A percentile compares a stretch with the other conserved stretches of the same genome.
Evolutionary conservation across 1,139 yeast genomes (phyloP).

Genomic region (Pneumocystis murina): DNA sequence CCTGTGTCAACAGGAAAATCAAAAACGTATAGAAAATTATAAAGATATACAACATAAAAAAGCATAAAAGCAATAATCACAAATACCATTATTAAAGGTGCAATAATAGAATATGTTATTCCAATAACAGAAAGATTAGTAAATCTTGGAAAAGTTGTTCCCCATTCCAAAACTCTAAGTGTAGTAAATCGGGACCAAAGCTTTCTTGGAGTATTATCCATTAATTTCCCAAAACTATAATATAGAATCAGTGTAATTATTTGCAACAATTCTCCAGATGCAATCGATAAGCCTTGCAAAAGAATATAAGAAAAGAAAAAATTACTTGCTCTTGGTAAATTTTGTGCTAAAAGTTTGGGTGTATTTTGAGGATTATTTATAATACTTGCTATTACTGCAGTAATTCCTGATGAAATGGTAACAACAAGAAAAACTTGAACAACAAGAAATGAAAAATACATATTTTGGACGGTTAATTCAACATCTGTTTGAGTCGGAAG

Average conservation of each 20-base stretch:
- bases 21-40: conserved; percentile 62
- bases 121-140: conserved; percentile 32
- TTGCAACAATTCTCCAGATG: conserved; percentile 71
- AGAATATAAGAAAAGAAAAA: conserved; percentile 53
- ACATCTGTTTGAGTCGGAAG: conserved; percentile 52
- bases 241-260: conserved; percentile 55
- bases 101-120: conserved; percentile 61
- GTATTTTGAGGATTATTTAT: conserved; percentile 49
- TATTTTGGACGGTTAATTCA: conserved; percentile 68
- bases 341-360: conserved; percentile 47
- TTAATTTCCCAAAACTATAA: conserved; percentile 48
- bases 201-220: conserved; percentile 77
- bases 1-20: conserved; percentile 55
- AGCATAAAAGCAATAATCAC: conserved; percentile 53
- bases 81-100: conserved; percentile 64
- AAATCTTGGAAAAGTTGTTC: conserved; percentile 73
- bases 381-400: conserved; percentile 58
- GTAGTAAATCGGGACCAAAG: conserved; percentile 59
- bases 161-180: conserved; percentile 62
- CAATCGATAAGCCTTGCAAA: conserved; percentile 73
- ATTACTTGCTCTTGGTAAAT: conserved; percentile 80
- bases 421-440: conserved; percentile 71
- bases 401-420: conserved; percentile 67
- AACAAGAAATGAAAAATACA: conserved; percentile 81
- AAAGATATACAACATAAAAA: conserved; percentile 62